Conservation (phyloP, 1,284 basidiomycete species). For the Heterobasidion parviporum region DNA sequence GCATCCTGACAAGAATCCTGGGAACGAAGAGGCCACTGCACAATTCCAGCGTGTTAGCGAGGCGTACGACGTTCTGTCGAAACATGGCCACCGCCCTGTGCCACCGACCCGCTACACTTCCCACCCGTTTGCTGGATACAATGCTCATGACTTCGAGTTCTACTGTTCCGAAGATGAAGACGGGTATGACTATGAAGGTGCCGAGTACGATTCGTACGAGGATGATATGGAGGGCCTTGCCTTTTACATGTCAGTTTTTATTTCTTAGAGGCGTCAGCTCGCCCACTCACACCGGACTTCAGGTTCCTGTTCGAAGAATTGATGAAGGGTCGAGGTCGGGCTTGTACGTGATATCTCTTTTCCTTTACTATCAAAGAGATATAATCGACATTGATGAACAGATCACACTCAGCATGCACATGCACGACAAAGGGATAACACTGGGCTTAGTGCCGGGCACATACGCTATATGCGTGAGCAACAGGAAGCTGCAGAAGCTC, state of each 20-base stretch:
- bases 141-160: conserved; percentile 28
- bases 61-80: conserved; percentile 54
- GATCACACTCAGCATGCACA: too few species aligned
- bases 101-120: conserved; percentile 10
- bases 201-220: conserved; percentile 21
- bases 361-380: not conserved
- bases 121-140: conserved; percentile 14
- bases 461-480: conserved; percentile 35
- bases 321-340: conserved; percentile 27
- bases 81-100: conserved; percentile 37
- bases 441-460: not conserved
- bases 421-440: not conserved
- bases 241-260: conserved; percentile 33
- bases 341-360: conserved; percentile 15
- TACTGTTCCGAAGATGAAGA: conserved; percentile 22
- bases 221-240: conserved; percentile 23
- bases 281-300: not conserved
- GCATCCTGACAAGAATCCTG: conserved; percentile 70
- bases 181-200: conserved; percentile 17
- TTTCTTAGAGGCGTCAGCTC: not conserved
- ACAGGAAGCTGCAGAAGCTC: conserved; percentile 42
- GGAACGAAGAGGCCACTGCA: conserved; percentile 52
- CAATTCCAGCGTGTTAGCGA: conserved; percentile 62
- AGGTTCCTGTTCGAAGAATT: conserved; percentile 43
- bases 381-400: too few species aligned